Evolutionary conservation across 495 filamentous ascomycete genomes (phyloP).

Genomic region (Pseudevernia furfuracea): DNA sequence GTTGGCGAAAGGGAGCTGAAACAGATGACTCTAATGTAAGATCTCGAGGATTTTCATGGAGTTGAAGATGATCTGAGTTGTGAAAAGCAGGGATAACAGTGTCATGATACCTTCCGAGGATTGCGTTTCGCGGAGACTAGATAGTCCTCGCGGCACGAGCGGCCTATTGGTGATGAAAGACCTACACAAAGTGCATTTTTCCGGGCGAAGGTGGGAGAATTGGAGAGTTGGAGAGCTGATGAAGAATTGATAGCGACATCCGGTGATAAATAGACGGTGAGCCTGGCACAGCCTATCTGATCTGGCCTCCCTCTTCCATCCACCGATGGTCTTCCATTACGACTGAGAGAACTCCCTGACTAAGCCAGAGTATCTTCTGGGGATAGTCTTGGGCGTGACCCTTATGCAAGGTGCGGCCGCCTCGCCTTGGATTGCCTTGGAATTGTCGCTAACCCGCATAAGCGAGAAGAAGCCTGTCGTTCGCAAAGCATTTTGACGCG

Average conservation of each 20-base stretch:
- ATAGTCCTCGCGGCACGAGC: conserved; percentile 5
- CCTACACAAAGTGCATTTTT: not conserved
- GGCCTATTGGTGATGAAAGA: not conserved
- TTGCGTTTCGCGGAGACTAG: conserved; percentile 9
- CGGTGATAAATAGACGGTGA: not conserved
- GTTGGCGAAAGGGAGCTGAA: conserved; percentile 5
- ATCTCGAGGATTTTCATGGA: conserved; percentile 3
- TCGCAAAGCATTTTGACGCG: not conserved
- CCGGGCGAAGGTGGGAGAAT: not conserved
- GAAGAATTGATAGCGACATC: not conserved
- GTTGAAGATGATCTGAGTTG: not conserved
- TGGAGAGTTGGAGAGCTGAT: not conserved
- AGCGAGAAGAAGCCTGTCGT: not conserved
- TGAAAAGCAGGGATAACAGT: conserved; percentile 1
- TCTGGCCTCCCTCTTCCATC: not conserved
- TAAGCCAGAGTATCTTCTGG: not conserved
- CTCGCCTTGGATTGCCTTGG: not conserved
- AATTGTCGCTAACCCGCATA: not conserved
- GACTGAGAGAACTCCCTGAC: not conserved
- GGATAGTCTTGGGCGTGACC: not conserved
- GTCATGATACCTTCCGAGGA: not conserved
- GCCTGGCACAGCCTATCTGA: not conserved
- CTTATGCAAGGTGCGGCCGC: not conserved
- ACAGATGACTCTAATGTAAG: conserved; percentile 1
- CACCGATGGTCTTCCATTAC: not conserved